Evolutionary conservation across 179 eudicot genomes (phyloP), one percentile per base, ranked within the genome.

Genomic region (Silene vulgaris): DNA sequence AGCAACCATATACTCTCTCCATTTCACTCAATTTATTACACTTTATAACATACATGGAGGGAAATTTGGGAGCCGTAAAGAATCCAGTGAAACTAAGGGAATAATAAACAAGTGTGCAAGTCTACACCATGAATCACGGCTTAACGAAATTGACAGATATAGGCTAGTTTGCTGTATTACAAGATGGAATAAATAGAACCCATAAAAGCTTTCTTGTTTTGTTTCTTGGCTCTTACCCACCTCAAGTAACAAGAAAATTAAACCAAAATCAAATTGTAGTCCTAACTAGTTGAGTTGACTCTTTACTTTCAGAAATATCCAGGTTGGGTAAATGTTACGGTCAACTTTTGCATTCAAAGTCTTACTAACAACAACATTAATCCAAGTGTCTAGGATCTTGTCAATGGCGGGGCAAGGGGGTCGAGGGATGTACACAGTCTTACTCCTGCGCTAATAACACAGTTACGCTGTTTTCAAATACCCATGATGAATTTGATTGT

Each of bases 131-230:
- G 13, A 40, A 68, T 40, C 56, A 40, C 12, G 12, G n/a, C 54
- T 17, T 3, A 40, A 19, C 2, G 48, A 32, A 67, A 56, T n/a
- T 35, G 64, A 9, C 8, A 20, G 13, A 64, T 45, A 66, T 65
- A 75, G 73, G 78, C 26, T 26, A 66, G 54, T 71, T 50, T 67
- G 64, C 54, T 16, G 26, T n/a, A 56, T 69, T 37, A 74, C 45
- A 35, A 35, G 60, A n/a, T 26, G 64, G 35, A 13, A 28, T 29
- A 56, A 19, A 57, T 65, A 69, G 59, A 29, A 69, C 30, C 73
- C 75, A 28, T 16, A 28, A 26, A 28, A 12, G 61, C 37, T 26
- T 57, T 71, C 63, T 71, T 20, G 32, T 71, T 19, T 71, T 61
- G 5, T 52, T 43, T 32, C 40, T n/a, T 29, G 16, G 20, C 74